These are phyloP conservation scores for Pyrus betulifolia DNA, from an alignment of 306 rosid species.

Conservation along the genomic window DNA sequence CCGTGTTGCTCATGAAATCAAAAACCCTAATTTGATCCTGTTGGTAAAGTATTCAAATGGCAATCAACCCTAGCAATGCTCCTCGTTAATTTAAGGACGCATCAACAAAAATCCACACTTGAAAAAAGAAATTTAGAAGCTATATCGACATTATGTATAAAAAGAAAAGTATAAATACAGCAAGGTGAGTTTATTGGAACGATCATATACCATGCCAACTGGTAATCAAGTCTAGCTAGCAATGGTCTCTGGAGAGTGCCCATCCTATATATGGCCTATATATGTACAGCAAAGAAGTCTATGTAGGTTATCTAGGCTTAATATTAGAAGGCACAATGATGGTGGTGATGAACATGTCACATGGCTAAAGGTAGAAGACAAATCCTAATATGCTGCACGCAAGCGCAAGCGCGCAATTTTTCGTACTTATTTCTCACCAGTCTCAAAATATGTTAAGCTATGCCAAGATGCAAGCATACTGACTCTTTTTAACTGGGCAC, in stretches of 20 bases:
- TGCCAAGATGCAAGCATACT: not conserved
- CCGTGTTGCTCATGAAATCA: not conserved
- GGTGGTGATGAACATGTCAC: conserved; percentile 9
- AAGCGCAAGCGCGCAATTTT: not conserved
- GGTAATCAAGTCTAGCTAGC: not conserved
- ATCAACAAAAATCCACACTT: not conserved
- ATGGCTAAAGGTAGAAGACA: not conserved
- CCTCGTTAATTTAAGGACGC: too few species aligned
- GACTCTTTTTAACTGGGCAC: not conserved
- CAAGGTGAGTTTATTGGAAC: not conserved
- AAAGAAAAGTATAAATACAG: not conserved
- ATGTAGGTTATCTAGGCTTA: not conserved
- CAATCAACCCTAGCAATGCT: not conserved
- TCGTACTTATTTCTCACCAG: not conserved
- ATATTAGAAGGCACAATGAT: not conserved
- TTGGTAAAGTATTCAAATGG: not conserved
- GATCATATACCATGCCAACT: not conserved
- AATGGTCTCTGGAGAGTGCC: not conserved
- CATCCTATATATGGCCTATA: not conserved
- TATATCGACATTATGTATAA: not conserved
- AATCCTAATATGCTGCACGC: not conserved
- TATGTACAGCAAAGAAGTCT: not conserved
- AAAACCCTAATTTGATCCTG: not conserved
- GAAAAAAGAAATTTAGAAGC: not conserved
- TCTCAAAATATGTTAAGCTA: not conserved